Conservation (phyloP, 1,284 basidiomycete genomes). For the Microbotryum lychnidis-dioicae region DNA sequence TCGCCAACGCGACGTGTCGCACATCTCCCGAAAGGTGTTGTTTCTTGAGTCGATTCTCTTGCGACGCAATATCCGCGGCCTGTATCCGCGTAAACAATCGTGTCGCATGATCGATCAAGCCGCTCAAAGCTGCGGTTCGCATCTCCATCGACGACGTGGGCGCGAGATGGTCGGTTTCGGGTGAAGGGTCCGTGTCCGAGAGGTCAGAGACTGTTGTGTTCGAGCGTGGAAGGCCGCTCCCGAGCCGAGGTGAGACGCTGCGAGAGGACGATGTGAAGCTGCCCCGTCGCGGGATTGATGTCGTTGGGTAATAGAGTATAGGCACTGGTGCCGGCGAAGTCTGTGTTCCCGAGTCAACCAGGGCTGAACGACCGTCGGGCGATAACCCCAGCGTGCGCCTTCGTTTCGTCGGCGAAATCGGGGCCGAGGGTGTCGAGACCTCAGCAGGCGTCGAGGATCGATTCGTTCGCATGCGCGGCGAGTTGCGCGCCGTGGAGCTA, state of each 20-base stretch:
- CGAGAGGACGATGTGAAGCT: background rate
- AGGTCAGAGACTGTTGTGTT: constrained; percentile 13
- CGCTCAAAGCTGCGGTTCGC: constrained; percentile 26
- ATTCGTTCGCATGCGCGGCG: too few relatives aligned
- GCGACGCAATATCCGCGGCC: constrained; percentile 69
- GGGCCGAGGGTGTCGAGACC: background rate
- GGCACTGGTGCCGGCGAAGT: constrained; percentile 10
- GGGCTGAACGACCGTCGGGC: background rate
- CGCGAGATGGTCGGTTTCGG: background rate
- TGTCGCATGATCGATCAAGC: constrained; percentile 29
- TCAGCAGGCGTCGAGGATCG: too few relatives aligned
- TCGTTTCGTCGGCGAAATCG: background rate
- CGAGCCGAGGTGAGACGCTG: constrained; percentile 1
- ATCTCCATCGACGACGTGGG: constrained; percentile 2
- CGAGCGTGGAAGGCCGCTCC: constrained; percentile 4
- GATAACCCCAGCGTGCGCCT: background rate
- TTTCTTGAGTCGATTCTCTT: constrained; percentile 81
- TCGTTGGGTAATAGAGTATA: background rate
- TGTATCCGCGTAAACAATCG: constrained; percentile 28
- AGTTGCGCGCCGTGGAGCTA: too few relatives aligned
- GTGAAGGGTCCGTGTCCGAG: constrained; percentile 9
- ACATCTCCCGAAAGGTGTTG: constrained; percentile 82
- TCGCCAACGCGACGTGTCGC: constrained; percentile 74
- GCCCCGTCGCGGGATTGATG: background rate
- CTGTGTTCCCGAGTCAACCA: constrained; percentile 16